These are phyloP conservation scores for Pseudonitzschia delicatissima DNA, from an alignment of 108 stramenopile species.

Conservation along the genomic window DNA sequence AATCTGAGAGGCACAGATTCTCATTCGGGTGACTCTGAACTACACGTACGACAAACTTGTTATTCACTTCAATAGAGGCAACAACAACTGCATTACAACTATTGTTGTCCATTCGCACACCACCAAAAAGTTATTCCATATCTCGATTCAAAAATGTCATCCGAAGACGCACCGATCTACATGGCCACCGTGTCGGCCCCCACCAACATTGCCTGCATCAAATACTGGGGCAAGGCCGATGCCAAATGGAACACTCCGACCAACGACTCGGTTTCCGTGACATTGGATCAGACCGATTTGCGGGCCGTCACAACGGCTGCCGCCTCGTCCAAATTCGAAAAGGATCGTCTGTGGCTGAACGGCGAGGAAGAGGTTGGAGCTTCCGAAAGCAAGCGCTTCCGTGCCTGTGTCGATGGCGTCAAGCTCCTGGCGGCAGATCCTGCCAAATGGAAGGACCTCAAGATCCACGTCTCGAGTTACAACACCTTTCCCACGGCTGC, in stretches of 20 bases:
- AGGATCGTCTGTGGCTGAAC: conserved; percentile 96
- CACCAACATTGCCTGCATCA: conserved; percentile 97
- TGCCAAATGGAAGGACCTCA: conserved; percentile 64
- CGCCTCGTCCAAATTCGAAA: conserved; percentile 55
- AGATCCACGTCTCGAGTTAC: conserved; percentile 84
- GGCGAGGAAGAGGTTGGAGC: conserved; percentile 72
- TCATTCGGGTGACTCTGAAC: too few species aligned
- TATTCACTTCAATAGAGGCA: too few species aligned
- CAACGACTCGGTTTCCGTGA: conserved; percentile 87
- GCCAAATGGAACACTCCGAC: conserved; percentile 92
- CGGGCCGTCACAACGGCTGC: conserved; percentile 93
- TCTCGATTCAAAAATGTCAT: neutral
- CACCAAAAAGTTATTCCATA: too few species aligned
- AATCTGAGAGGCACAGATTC: too few species aligned
- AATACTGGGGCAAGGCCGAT: conserved; percentile 97
- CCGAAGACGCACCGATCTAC: conserved; percentile 49
- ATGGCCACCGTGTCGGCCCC: conserved; percentile 88
- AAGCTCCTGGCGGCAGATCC: conserved; percentile 53
- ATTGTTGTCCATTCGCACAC: neutral
- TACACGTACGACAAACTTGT: too few species aligned
- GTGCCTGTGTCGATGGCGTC: conserved; percentile 79
- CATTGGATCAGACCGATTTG: conserved; percentile 90
- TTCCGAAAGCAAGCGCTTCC: conserved; percentile 57
- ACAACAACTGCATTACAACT: too few species aligned
- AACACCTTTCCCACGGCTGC: conserved; percentile 99